Conservation (phyloP, 2,329 filamentous ascomycete genomes). For the Verticillium zaregamsianum region DNA sequence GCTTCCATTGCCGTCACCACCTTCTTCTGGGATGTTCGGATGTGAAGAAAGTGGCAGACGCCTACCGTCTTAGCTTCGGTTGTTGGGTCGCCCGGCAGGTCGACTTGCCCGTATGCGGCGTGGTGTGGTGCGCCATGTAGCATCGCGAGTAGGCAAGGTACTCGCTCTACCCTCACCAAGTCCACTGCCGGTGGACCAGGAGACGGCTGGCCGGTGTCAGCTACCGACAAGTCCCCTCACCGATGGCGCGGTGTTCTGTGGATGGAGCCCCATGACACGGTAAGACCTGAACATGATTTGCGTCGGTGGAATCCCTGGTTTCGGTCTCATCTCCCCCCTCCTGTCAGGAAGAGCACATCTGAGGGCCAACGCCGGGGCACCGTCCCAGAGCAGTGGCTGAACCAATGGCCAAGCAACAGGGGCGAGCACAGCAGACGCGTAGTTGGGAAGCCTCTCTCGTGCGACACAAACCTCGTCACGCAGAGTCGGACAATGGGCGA, state of each 20-base stretch:
- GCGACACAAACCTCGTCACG: slow-evolving; percentile 20
- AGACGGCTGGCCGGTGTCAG: background rate
- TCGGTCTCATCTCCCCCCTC: background rate
- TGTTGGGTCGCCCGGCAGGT: background rate
- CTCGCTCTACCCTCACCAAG: background rate
- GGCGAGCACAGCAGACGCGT: background rate
- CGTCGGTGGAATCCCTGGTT: background rate
- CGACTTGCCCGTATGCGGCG: background rate
- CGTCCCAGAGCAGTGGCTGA: background rate
- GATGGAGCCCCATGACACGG: background rate
- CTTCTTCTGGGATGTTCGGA: background rate
- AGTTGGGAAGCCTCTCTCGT: slow-evolving; percentile 10
- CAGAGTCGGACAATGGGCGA: slow-evolving; percentile 13
- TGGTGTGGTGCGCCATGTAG: background rate
- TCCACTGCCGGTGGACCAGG: background rate
- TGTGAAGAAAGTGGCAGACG: background rate
- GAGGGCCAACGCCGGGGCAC: background rate
- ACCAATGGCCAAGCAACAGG: background rate
- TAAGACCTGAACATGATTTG: background rate
- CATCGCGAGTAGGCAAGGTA: background rate
- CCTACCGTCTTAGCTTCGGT: background rate
- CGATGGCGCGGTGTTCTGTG: background rate
- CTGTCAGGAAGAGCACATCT: background rate
- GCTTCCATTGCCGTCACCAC: background rate
- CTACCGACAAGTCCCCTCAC: background rate